Evolutionary conservation across 441 rosid species (phyloP).

Genomic region (Euphorbia schlechtendalii): DNA sequence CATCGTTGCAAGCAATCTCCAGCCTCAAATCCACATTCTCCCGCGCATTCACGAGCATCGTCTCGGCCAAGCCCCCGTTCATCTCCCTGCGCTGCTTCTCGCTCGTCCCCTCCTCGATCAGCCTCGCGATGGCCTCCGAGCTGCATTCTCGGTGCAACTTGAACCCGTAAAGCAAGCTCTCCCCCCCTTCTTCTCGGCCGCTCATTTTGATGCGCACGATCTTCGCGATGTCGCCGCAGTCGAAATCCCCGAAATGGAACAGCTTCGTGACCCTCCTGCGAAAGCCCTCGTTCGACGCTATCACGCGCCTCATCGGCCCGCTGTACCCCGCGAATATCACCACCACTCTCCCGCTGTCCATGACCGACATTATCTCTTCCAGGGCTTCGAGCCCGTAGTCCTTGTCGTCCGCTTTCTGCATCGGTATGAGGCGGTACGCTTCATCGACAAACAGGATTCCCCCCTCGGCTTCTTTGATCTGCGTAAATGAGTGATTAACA

Average conservation of each 20-base stretch:
- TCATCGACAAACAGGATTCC: slow-evolving; percentile 95
- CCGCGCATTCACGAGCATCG: slow-evolving; percentile 80
- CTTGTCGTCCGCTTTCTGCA: slow-evolving; percentile 90
- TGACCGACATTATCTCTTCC: slow-evolving; percentile 94
- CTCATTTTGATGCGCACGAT: slow-evolving; percentile 81
- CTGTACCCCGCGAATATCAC: slow-evolving; percentile 94
- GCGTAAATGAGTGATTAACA: slow-evolving; percentile 15
- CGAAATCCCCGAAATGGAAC: slow-evolving; percentile 73
- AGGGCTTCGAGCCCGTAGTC: slow-evolving; percentile 95
- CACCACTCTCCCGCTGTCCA: slow-evolving; percentile 79
- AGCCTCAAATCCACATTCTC: slow-evolving; percentile 81
- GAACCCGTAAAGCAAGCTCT: slow-evolving; percentile 60
- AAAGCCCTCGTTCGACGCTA: slow-evolving; percentile 91
- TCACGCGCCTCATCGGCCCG: slow-evolving; percentile 95
- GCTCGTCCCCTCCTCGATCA: slow-evolving; percentile 57
- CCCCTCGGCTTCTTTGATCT: slow-evolving; percentile 94
- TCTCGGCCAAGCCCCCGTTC: slow-evolving; percentile 83
- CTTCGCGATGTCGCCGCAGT: slow-evolving; percentile 58
- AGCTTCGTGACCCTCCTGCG: slow-evolving; percentile 94
- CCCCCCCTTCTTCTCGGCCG: slow-evolving; percentile 52
- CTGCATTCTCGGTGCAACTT: slow-evolving; percentile 59
- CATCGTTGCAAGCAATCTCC: slow-evolving; percentile 58
- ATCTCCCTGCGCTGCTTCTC: slow-evolving; percentile 78
- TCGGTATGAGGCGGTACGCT: slow-evolving; percentile 83
- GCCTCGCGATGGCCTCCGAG: slow-evolving; percentile 42